These are phyloP conservation scores for Paramecium octaurelia DNA, from an alignment of 73 alveolate genomes.

Conservation along the genomic window DNA sequence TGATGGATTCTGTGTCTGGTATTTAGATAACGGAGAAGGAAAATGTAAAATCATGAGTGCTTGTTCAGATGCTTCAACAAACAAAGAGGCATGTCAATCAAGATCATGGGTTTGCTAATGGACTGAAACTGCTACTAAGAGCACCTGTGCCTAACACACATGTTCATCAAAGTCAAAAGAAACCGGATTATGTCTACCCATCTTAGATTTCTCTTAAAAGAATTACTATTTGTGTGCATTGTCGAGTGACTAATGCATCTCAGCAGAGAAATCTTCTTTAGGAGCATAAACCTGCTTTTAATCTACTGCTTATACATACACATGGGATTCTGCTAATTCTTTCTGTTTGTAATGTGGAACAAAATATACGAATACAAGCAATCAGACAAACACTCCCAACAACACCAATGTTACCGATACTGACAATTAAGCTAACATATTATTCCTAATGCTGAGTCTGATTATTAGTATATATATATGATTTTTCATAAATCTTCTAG, in stretches of 20 bases:
- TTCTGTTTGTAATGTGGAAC: background rate
- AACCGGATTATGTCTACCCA: background rate
- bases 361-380: background rate
- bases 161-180: background rate
- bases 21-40: constrained; percentile 3
- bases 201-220: background rate
- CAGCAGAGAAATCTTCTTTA: background rate
- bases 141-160: background rate
- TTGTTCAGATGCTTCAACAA: constrained; percentile 17
- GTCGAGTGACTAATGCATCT: background rate
- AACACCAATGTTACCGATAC: background rate
- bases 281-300: background rate
- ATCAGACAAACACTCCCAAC: background rate
- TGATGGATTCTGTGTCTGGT: constrained; percentile 34
- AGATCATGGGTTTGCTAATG: background rate
- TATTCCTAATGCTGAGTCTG: background rate
- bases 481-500: constrained; percentile 25
- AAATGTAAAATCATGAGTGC: background rate
- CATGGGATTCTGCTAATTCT: background rate
- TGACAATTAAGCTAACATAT: background rate
- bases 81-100: background rate
- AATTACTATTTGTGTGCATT: background rate
- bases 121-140: background rate
- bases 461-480: constrained; percentile 7
- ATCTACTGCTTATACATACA: background rate